phyloP scores from a whole-genome alignment of 1,284 basidiomycete genomes.

The Trichosporon inkin region DNA sequence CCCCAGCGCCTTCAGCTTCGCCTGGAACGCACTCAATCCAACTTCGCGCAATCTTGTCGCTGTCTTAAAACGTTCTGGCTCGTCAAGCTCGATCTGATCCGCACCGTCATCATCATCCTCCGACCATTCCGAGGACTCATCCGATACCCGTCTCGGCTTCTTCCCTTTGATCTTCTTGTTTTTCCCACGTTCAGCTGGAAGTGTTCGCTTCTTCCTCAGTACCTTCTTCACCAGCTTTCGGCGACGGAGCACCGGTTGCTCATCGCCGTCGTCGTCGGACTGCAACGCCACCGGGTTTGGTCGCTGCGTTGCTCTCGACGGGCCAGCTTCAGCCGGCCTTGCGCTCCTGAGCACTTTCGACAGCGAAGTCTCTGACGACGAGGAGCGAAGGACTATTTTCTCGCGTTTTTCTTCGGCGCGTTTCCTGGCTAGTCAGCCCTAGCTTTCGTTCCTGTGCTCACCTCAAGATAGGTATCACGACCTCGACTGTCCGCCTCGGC shows the following conservation, averaged over 20 bases:
- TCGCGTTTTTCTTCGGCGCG: too few species aligned
- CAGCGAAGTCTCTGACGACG: not conserved
- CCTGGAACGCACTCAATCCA: constrained; percentile 29
- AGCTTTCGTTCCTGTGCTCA: not conserved
- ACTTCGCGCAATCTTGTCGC: constrained; percentile 47
- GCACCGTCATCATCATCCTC: constrained; percentile 55
- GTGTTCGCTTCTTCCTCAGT: not conserved
- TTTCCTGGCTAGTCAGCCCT: too few species aligned
- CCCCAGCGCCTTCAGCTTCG: constrained; percentile 38
- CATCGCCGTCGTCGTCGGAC: not conserved
- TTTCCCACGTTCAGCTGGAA: not conserved
- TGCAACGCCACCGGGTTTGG: too few species aligned
- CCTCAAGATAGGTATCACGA: not conserved
- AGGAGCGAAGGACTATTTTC: too few species aligned
- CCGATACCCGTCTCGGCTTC: not conserved
- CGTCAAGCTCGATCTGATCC: constrained; percentile 57
- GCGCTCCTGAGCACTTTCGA: not conserved
- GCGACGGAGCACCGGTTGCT: not conserved
- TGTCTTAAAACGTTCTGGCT: constrained; percentile 52
- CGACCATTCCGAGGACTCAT: not conserved
- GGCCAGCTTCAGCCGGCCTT: too few species aligned
- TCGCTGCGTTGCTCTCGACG: not conserved
- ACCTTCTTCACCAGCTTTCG: not conserved
- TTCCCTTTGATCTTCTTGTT: not conserved
- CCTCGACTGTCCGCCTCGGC: not conserved